Conservation (phyloP, 306 rosid genomes). For the Macrotyloma uniflorum region DNA sequence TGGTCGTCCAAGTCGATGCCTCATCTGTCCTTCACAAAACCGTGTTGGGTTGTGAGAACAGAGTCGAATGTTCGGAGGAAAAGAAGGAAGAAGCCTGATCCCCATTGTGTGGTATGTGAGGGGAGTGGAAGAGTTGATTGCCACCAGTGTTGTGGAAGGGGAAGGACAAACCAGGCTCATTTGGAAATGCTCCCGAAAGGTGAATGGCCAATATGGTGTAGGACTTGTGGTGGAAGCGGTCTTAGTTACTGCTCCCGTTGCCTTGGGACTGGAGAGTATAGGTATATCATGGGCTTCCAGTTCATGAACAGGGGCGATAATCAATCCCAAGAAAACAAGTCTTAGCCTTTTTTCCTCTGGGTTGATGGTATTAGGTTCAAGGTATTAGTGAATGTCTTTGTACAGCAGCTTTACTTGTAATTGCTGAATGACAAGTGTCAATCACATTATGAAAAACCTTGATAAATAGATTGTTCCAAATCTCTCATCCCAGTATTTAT, state of each 20-base stretch:
- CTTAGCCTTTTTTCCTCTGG: not conserved
- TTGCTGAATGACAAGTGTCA: constrained; percentile 31
- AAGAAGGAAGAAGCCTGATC: constrained; percentile 68
- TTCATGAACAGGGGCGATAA: constrained; percentile 62
- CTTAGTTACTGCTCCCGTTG: constrained; percentile 83
- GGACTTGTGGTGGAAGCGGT: constrained; percentile 86
- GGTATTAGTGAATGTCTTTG: constrained; percentile 24
- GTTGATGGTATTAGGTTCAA: constrained; percentile 26
- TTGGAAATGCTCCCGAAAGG: constrained; percentile 86
- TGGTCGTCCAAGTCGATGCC: constrained; percentile 43
- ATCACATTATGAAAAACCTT: constrained; percentile 17
- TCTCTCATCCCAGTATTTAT: constrained; percentile 28
- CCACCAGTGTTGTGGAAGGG: constrained; percentile 70
- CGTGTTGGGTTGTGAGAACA: constrained; percentile 78
- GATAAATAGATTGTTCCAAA: constrained; percentile 30
- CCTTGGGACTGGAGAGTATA: constrained; percentile 88
- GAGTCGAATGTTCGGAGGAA: constrained; percentile 83
- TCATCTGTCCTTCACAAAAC: constrained; percentile 65
- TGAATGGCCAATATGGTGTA: constrained; percentile 97
- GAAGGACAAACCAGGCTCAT: constrained; percentile 73
- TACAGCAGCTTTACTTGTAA: constrained; percentile 23
- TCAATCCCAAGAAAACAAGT: constrained; percentile 39
- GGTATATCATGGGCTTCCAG: constrained; percentile 81
- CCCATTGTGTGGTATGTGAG: constrained; percentile 72
- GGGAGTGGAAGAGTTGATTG: constrained; percentile 87